These are phyloP conservation scores for Aspergillus udagawae DNA, from an alignment of 2,329 filamentous ascomycete genomes.

Conservation along the genomic window DNA sequence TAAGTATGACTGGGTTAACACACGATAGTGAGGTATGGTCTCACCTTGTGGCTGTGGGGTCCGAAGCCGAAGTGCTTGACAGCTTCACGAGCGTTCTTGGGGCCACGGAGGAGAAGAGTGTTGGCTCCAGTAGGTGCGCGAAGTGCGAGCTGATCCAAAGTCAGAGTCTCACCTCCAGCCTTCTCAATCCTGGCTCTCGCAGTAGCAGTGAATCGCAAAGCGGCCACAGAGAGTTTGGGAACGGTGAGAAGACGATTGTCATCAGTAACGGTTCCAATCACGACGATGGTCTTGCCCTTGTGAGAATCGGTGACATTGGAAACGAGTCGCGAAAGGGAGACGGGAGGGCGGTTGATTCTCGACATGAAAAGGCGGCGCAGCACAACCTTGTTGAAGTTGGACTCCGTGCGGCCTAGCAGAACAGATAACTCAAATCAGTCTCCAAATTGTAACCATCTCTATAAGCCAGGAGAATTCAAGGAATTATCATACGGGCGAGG, in stretches of 20 bases:
- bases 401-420: slow-evolving; percentile 79
- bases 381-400: slow-evolving; percentile 97
- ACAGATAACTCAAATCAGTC: slow-evolving; percentile 16
- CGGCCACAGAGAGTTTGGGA: slow-evolving; percentile 90
- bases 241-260: slow-evolving; percentile 90
- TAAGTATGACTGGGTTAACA: slow-evolving; percentile 14
- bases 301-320: slow-evolving; percentile 58
- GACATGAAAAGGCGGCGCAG: slow-evolving; percentile 98
- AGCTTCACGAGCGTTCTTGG: slow-evolving; percentile 97
- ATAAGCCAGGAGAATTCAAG: slow-evolving; percentile 9
- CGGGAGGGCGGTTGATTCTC: slow-evolving; percentile 93
- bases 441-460: slow-evolving; percentile 1
- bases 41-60: slow-evolving; percentile 94
- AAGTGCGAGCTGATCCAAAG: slow-evolving; percentile 94
- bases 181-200: slow-evolving; percentile 90
- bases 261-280: slow-evolving; percentile 94
- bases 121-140: slow-evolving; percentile 93
- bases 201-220: slow-evolving; percentile 93
- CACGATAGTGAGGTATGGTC: slow-evolving; percentile 21
- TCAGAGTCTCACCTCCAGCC: slow-evolving; percentile 91
- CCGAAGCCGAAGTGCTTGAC: slow-evolving; percentile 99
- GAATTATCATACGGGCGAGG: slow-evolving; percentile 67
- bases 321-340: slow-evolving; percentile 88
- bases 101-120: slow-evolving; percentile 93
- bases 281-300: slow-evolving; percentile 75